Evolutionary conservation across 495 filamentous ascomycete species (phyloP).

Genomic region (Penicillium lividum): DNA sequence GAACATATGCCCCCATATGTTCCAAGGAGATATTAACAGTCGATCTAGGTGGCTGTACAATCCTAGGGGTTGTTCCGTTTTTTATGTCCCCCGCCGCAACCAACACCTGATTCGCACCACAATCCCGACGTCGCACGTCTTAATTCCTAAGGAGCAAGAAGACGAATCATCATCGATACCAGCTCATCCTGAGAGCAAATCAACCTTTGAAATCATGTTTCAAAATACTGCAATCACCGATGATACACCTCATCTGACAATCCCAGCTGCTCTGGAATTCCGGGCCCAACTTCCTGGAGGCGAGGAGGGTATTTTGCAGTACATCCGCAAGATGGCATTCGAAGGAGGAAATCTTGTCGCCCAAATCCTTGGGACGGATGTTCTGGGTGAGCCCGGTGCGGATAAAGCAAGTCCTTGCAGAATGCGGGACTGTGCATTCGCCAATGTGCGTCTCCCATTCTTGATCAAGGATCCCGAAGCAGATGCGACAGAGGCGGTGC

Average conservation of each 20-base stretch:
- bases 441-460: neutral
- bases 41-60: conserved; percentile 71
- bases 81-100: conserved; percentile 74
- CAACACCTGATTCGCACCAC: conserved; percentile 73
- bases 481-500: neutral
- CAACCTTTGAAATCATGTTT: neutral
- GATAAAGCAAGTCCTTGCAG: neutral
- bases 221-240: neutral
- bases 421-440: neutral
- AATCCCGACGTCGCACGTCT: conserved; percentile 70
- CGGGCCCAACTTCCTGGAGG: neutral
- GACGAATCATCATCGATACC: neutral
- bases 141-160: conserved; percentile 34
- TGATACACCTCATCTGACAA: neutral
- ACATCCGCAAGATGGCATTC: neutral
- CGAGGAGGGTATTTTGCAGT: neutral
- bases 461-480: neutral
- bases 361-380: neutral
- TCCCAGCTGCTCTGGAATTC: neutral
- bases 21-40: neutral
- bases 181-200: neutral
- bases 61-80: conserved; percentile 74
- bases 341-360: neutral
- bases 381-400: neutral
- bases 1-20: conserved; percentile 49